Evolutionary conservation across 2,329 filamentous ascomycete genomes (phyloP).

Genomic region (Epichloe sp.): DNA sequence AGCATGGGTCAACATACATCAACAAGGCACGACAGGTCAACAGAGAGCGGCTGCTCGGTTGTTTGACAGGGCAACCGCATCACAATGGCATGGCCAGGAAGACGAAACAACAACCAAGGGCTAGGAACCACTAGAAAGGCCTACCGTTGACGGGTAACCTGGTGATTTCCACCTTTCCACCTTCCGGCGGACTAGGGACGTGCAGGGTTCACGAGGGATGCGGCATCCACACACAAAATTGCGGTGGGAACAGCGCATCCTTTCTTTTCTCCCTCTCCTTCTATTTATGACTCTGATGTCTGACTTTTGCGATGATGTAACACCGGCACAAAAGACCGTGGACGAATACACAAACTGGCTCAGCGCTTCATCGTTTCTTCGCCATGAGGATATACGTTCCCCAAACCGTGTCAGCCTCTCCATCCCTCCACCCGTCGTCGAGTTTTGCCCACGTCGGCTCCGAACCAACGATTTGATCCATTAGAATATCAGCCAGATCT

Average conservation of each 20-base stretch:
- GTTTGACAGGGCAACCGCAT: not conserved
- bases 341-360: too few species aligned
- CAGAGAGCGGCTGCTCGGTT: not conserved
- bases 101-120: too few species aligned
- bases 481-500: slow-evolving; percentile 49
- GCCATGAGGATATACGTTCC: slow-evolving; percentile 47
- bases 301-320: too few species aligned
- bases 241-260: not conserved
- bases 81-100: not conserved
- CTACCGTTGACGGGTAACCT: too few species aligned
- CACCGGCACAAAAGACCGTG: too few species aligned
- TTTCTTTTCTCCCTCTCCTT: not conserved
- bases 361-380: slow-evolving; percentile 20
- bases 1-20: not conserved
- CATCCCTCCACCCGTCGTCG: slow-evolving; percentile 37
- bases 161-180: not conserved
- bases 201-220: slow-evolving; percentile 6
- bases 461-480: slow-evolving; percentile 41
- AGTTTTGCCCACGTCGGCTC: slow-evolving; percentile 37
- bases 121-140: too few species aligned
- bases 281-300: too few species aligned
- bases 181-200: not conserved
- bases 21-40: not conserved
- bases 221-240: not conserved
- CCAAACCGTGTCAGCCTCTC: slow-evolving; percentile 46